Evolutionary conservation across 345 rosid genomes (phyloP).

Genomic region (Euclidium syriacum): DNA sequence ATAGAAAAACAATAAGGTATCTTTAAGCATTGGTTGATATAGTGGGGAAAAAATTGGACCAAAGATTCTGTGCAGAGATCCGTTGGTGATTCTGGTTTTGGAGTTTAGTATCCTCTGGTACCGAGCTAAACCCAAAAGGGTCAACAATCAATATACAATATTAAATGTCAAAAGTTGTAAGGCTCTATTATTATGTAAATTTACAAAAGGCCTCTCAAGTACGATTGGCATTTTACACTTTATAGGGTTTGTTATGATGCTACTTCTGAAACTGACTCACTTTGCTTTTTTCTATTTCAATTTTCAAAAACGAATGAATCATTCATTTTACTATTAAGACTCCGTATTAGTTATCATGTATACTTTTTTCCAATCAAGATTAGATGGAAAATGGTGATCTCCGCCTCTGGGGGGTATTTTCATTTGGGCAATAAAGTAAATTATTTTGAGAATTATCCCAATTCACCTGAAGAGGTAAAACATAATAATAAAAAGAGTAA

Average conservation of each 20-base stretch:
- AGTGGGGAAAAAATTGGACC: constrained; percentile 12
- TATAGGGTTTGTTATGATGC: constrained; percentile 21
- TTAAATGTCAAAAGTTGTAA: constrained; percentile 30
- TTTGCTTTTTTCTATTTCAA: constrained; percentile 20
- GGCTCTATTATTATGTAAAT: constrained; percentile 13
- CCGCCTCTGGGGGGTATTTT: neutral
- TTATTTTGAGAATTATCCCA: neutral
- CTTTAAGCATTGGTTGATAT: constrained; percentile 9
- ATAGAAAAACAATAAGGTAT: constrained; percentile 6
- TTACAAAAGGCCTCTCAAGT: constrained; percentile 19
- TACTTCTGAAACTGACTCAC: constrained; percentile 25
- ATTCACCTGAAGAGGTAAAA: constrained; percentile 16
- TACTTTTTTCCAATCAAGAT: neutral
- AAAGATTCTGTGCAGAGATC: constrained; percentile 34
- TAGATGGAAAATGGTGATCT: neutral
- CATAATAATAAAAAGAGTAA: neutral
- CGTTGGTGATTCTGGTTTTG: constrained; percentile 30
- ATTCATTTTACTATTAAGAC: constrained; percentile 1
- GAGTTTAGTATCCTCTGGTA: constrained; percentile 29
- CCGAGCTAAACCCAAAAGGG: constrained; percentile 20
- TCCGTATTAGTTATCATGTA: neutral
- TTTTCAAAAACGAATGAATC: constrained; percentile 5
- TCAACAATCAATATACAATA: constrained; percentile 24
- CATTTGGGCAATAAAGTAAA: neutral
- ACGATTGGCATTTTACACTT: constrained; percentile 19